A percentile compares a stretch with the other conserved stretches of the same genome.
Conservation (phyloP, 495 filamentous ascomycete species). For the Cercophora scortea region DNA sequence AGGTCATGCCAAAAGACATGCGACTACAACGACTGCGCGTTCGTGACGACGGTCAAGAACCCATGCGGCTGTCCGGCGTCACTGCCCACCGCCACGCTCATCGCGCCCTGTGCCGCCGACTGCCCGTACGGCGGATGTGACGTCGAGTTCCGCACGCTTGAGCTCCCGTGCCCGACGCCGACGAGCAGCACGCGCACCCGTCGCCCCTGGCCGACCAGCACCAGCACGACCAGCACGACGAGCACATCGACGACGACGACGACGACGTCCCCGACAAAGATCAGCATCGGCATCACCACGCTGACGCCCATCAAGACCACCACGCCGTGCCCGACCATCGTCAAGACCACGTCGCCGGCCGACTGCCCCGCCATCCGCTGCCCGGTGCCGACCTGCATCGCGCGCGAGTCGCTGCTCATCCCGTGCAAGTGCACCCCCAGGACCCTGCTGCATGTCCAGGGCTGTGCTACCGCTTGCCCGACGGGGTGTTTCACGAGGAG, state of each 20-base stretch:
- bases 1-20: constrained; percentile 17
- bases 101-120: constrained; percentile 21
- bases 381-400: constrained; percentile 32
- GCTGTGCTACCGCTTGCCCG: constrained; percentile 31
- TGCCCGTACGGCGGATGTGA: constrained; percentile 24
- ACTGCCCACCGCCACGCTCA: constrained; percentile 23
- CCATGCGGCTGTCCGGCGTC: constrained; percentile 21
- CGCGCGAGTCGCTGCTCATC: constrained; percentile 19
- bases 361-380: constrained; percentile 31
- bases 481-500: constrained; percentile 27
- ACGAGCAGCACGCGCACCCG: constrained; percentile 1
- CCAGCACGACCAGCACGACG: constrained; percentile 1
- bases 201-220: constrained; percentile 1
- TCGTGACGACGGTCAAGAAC: constrained; percentile 18
- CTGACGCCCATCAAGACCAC: constrained; percentile 10
- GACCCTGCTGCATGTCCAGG: constrained; percentile 32
- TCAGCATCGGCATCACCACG: constrained; percentile 19
- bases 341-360: constrained; percentile 28
- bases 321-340: constrained; percentile 31
- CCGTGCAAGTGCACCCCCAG: constrained; percentile 31
- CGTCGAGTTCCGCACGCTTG: constrained; percentile 18
- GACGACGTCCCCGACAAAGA: constrained; percentile 4
- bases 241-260: constrained; percentile 8
- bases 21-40: constrained; percentile 16
- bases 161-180: constrained; percentile 12